phyloP scores from a whole-genome alignment of 2,329 filamentous ascomycete species.

The Penicillium sp. region DNA sequence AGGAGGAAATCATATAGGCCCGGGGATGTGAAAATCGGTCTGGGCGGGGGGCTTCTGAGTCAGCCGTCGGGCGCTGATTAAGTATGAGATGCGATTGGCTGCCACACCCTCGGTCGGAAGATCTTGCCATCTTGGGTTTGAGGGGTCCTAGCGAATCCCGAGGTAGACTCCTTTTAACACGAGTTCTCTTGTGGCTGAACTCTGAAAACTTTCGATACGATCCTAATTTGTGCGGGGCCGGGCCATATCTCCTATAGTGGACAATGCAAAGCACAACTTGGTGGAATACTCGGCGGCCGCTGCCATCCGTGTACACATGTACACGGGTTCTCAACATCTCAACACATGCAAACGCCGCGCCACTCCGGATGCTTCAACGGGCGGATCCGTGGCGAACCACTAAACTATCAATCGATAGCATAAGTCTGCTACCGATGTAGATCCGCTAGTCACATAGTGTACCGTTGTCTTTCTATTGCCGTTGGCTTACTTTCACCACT shows the following conservation, averaged over 20 bases:
- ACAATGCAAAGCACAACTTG: background rate
- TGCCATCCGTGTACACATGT: no score
- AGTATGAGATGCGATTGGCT: background rate
- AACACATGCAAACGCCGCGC: background rate
- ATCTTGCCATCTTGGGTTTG: background rate
- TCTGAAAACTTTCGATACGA: background rate
- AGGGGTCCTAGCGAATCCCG: background rate
- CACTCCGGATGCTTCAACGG: background rate
- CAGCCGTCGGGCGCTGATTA: slow-evolving; percentile 2
- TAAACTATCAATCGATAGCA: no score
- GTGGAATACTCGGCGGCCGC: no score
- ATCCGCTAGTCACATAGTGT: no score
- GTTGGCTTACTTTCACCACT: no score
- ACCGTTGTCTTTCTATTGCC: no score
- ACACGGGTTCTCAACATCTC: background rate
- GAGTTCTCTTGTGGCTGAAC: background rate
- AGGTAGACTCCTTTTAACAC: background rate
- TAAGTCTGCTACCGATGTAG: no score
- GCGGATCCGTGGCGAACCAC: no score
- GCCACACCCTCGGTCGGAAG: background rate
- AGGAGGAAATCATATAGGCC: background rate
- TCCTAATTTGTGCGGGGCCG: background rate
- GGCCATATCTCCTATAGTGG: background rate
- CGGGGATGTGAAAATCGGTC: slow-evolving; percentile 7
- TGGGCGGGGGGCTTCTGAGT: background rate